phyloP scores from a whole-genome alignment of 768 basidiomycete species.

The Suillus tomentosus region DNA sequence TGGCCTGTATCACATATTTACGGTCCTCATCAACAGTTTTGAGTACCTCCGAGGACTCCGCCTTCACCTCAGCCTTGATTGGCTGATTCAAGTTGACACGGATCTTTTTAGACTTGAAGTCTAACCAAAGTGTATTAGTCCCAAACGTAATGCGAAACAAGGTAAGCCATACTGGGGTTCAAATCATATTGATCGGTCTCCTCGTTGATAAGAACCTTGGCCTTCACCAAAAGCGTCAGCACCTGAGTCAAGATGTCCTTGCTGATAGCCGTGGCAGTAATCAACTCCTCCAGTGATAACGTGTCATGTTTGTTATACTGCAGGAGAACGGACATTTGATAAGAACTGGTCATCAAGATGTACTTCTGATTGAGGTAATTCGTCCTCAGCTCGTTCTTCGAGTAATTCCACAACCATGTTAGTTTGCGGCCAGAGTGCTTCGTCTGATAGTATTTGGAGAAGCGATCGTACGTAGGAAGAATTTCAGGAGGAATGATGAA shows the following conservation, averaged over 20 bases:
- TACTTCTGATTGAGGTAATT: constrained; percentile 95
- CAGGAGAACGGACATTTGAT: constrained; percentile 92
- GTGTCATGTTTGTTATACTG: constrained; percentile 94
- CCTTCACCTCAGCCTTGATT: constrained; percentile 93
- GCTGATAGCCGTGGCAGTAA: constrained; percentile 74
- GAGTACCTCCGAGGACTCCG: constrained; percentile 84
- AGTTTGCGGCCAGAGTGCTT: constrained; percentile 95
- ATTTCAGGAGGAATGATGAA: constrained; percentile 91
- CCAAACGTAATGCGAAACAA: background rate
- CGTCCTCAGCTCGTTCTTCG: constrained; percentile 93
- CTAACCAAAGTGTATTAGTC: constrained; percentile 40
- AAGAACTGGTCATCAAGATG: constrained; percentile 92
- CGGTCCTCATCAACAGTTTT: constrained; percentile 97
- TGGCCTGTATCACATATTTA: constrained; percentile 94
- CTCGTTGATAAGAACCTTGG: constrained; percentile 86
- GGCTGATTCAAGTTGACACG: constrained; percentile 89
- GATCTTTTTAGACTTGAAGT: constrained; percentile 93
- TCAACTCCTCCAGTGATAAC: constrained; percentile 77
- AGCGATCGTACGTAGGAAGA: constrained; percentile 83
- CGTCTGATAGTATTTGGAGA: constrained; percentile 89
- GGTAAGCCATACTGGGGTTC: constrained; percentile 62
- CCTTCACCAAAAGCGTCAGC: constrained; percentile 71
- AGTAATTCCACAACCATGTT: constrained; percentile 98
- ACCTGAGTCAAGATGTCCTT: constrained; percentile 78
- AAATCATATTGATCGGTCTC: constrained; percentile 90